Evolutionary conservation across 2,329 filamentous ascomycete species (phyloP).

Genomic region (Colletotrichum sp.): DNA sequence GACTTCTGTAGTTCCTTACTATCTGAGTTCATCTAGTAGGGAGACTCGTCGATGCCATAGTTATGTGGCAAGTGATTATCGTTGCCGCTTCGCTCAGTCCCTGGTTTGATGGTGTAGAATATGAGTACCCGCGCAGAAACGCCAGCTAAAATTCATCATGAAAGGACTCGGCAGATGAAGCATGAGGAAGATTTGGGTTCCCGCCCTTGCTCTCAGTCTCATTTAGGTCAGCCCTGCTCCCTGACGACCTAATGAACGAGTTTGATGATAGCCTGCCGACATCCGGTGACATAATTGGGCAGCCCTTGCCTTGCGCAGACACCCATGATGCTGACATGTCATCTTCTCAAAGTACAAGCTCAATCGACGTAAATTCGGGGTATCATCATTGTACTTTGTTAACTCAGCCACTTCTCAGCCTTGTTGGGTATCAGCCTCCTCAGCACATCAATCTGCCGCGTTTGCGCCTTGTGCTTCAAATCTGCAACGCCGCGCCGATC

Average conservation of each 20-base stretch:
- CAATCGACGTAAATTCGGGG: not conserved
- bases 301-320: not conserved
- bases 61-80: not conserved
- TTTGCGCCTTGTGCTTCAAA: conserved; percentile 65
- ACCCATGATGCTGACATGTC: not conserved
- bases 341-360: not conserved
- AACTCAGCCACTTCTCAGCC: conserved; percentile 18
- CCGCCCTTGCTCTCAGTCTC: not conserved
- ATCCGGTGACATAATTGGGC: not conserved
- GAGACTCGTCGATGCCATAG: not conserved
- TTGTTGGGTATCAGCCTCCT: conserved; percentile 70
- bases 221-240: not conserved
- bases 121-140: not conserved
- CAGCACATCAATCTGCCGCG: conserved; percentile 71
- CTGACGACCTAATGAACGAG: not conserved
- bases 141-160: not conserved
- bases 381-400: conserved; percentile 5
- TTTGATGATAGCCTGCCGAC: not conserved
- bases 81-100: not conserved
- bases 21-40: not conserved
- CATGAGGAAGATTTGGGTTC: rapidly evolving
- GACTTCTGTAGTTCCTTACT: not conserved
- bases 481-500: conserved; percentile 67
- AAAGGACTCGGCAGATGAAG: not conserved
- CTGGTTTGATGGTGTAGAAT: not conserved